A percentile compares a stretch with the other conserved stretches of the same genome.
These are phyloP conservation scores for Parastagonospora avenae DNA, from an alignment of 2,329 filamentous ascomycete species.

Conservation along the genomic window DNA sequence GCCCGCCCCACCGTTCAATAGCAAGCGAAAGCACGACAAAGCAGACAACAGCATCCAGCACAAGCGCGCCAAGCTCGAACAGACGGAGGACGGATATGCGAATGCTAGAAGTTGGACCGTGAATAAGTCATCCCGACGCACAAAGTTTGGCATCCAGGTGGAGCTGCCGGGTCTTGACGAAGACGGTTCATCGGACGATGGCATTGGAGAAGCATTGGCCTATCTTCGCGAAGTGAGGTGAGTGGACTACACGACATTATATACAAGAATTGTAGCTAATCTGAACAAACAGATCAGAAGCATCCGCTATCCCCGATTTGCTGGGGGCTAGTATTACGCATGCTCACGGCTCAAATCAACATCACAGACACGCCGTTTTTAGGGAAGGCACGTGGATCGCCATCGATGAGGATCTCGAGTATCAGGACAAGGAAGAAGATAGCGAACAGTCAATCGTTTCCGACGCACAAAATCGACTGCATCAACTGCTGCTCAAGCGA, in stretches of 20 bases:
- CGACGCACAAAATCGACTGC: constrained; percentile 68
- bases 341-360: constrained; percentile 4
- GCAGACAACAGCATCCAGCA: constrained; percentile 8
- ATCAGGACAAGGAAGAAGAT: background rate
- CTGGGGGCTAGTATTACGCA: constrained; percentile 58
- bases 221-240: constrained; percentile 45
- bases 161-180: constrained; percentile 36
- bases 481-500: constrained; percentile 65
- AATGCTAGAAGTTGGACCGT: background rate
- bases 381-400: constrained; percentile 78
- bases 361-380: constrained; percentile 63
- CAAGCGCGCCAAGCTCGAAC: constrained; percentile 22
- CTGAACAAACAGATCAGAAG: constrained; percentile 67
- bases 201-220: constrained; percentile 35
- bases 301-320: constrained; percentile 72
- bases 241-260: constrained; percentile 1
- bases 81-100: background rate
- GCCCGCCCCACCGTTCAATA: constrained; percentile 1
- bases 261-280: constrained; percentile 13
- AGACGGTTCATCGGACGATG: constrained; percentile 31
- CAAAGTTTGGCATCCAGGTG: constrained; percentile 35
- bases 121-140: constrained; percentile 9
- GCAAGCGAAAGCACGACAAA: constrained; percentile 32
- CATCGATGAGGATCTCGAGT: constrained; percentile 39
- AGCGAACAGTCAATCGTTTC: constrained; percentile 5